These are phyloP conservation scores for Rhizopus delemar DNA, from an alignment of 371 early-diverging fungal genomes.

Conservation along the genomic window DNA sequence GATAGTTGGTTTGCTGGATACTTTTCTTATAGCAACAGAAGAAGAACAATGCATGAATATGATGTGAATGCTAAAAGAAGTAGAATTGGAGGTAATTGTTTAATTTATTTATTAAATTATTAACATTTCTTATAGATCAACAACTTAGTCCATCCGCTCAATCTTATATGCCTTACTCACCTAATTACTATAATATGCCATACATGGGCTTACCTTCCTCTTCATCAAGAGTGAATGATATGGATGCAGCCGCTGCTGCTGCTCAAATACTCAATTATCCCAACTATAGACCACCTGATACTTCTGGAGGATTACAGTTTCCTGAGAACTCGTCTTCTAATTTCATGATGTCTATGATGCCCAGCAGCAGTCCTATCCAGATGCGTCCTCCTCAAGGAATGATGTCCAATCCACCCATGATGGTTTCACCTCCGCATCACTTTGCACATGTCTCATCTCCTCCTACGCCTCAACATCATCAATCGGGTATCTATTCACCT, in stretches of 20 bases:
- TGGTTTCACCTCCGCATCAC: not conserved
- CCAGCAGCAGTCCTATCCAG: not conserved
- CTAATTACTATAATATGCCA: not conserved
- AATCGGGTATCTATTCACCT: not conserved
- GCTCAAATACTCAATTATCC: conserved; percentile 8
- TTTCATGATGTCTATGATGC: not conserved
- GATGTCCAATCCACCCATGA: not conserved
- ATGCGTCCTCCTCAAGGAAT: conserved; percentile 1
- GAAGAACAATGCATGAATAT: conserved; percentile 9
- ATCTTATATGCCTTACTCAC: not conserved
- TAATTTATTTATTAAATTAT: not conserved
- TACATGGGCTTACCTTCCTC: conserved; percentile 1
- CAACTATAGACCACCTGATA: conserved; percentile 5
- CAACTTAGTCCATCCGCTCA: not conserved
- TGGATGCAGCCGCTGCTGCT: not conserved
- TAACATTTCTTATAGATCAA: not conserved
- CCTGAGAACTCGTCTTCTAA: not conserved
- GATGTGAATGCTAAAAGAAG: not conserved
- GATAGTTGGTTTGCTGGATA: conserved; percentile 23
- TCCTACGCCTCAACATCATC: not conserved
- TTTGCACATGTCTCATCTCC: not conserved
- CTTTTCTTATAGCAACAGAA: conserved; percentile 16
- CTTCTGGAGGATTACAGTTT: conserved; percentile 1
- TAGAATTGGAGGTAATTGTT: conserved; percentile 1
- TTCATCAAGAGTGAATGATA: conserved; percentile 2